Evolutionary conservation across 2,329 filamentous ascomycete genomes (phyloP).

Genomic region (Penicillium sp.): DNA sequence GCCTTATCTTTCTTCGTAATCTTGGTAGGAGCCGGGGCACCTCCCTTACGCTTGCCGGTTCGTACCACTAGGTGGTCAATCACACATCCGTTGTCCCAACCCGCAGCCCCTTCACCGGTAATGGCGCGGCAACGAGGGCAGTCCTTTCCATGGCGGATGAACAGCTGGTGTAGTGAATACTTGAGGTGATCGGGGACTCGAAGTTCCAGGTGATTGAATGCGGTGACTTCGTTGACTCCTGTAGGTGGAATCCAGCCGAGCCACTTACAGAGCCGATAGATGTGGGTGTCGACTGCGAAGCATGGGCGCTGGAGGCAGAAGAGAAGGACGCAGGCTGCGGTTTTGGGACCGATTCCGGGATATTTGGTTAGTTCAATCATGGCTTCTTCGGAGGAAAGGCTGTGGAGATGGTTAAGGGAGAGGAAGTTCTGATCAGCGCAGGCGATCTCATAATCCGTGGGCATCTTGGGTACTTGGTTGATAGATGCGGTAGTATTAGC

Average conservation of each 20-base stretch:
- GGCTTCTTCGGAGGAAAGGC: conserved; percentile 55
- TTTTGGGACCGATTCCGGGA: conserved; percentile 66
- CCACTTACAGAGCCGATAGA: conserved; percentile 63
- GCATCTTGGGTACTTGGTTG: conserved; percentile 21
- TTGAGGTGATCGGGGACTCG: conserved; percentile 62
- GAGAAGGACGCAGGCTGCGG: conserved; percentile 62
- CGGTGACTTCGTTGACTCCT: conserved; percentile 47
- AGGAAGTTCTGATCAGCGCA: conserved; percentile 60
- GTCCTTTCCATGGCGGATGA: conserved; percentile 62
- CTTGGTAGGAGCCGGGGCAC: background rate
- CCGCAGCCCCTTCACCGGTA: conserved; percentile 60
- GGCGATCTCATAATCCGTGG: conserved; percentile 49
- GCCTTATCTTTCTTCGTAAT: background rate
- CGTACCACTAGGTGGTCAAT: conserved; percentile 63
- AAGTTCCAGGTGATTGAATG: conserved; percentile 61
- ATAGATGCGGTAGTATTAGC: conserved; percentile 40
- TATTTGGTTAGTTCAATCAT: conserved; percentile 59
- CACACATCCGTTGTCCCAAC: conserved; percentile 64
- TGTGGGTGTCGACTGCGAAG: conserved; percentile 67
- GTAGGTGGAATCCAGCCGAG: conserved; percentile 60
- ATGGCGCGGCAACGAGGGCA: conserved; percentile 62
- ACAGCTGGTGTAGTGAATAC: conserved; percentile 61
- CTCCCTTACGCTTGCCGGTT: conserved; percentile 24
- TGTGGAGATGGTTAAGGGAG: conserved; percentile 63
- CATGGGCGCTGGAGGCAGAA: conserved; percentile 64